Evolutionary conservation across 2,329 filamentous ascomycete species (phyloP), one percentile per base, ranked within the genome.

Genomic region (Fusarium secorum): DNA sequence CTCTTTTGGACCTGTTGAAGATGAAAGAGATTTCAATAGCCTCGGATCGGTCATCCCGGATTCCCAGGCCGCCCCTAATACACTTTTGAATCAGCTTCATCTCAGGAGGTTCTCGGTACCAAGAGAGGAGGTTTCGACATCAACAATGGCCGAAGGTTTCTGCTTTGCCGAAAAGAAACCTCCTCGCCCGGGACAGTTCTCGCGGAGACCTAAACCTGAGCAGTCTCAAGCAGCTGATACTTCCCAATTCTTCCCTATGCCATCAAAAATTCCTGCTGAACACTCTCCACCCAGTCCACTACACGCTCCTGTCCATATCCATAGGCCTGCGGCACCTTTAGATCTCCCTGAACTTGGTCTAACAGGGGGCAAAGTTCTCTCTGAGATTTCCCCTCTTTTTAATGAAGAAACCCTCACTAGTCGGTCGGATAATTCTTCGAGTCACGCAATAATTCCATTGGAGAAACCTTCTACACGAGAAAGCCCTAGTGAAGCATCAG

Each of bases 111-210:
- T 73, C 44, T 66, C 63, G n/a, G 20, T 64, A 7, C 38, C 51
- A 10, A 59, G 51, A 41, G 71, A 74, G 9, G 71, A 75, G 7
- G 42, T 77, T n/a, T 75, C 73, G 3, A 68, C 74, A 41, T 48
- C 60, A 20, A 61, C 41, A 13, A 72, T 77, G n/a, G 60, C 72
- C 18, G 61, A 72, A 36, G 74, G 71, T 5, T 77, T 77, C 60
- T 68, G 45, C 15, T 77, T 68, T 61, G 45, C 66, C 28, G 57
- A 60, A 18, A 73, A 68, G 39, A 49, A 70, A 35, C 69, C 72
- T 33, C 65, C 54, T 51, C 73, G 68, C 8, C 72, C 71, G 33
- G 67, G 72, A 5, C 74, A 76, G 39, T 77, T 73, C 42, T 74
- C 66, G 39, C 60, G 61, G 28, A 59, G 51, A 20, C 74, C 73